These are phyloP conservation scores for Helicocarpus griseus DNA, from an alignment of 2,329 filamentous ascomycete species.

Conservation along the genomic window DNA sequence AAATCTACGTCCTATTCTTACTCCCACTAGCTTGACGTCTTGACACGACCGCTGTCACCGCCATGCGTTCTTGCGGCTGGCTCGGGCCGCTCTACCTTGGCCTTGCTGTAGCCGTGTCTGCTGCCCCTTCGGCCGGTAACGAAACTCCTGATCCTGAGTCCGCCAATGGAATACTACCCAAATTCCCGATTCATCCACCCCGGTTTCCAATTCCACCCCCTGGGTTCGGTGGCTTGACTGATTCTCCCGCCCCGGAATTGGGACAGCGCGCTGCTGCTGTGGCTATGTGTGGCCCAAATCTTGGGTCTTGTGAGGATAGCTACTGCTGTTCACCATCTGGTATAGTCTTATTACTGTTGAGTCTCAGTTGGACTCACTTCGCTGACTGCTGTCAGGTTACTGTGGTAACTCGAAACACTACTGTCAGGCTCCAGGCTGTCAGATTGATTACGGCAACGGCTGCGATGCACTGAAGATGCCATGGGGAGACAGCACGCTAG, in stretches of 20 bases:
- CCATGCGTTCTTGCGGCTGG: neutral
- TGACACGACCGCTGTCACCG: neutral
- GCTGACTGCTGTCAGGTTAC: slow-evolving; percentile 23
- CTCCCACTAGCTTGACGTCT: no score
- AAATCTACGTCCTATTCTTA: no score
- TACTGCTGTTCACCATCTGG: slow-evolving; percentile 32
- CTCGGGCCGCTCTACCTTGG: neutral
- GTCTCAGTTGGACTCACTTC: neutral
- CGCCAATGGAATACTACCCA: neutral
- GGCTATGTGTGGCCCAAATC: slow-evolving; percentile 25
- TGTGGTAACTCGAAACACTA: slow-evolving; percentile 28
- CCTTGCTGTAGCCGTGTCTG: neutral
- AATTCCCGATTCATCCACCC: slow-evolving; percentile 7
- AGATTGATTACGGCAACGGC: slow-evolving; percentile 26
- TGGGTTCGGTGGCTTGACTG: slow-evolving; percentile 6
- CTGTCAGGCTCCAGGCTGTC: slow-evolving; percentile 32
- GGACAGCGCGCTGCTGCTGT: slow-evolving; percentile 1
- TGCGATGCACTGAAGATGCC: slow-evolving; percentile 30
- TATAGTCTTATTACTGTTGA: slow-evolving; percentile 10
- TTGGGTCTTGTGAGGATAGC: slow-evolving; percentile 24
- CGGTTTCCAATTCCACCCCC: slow-evolving; percentile 6
- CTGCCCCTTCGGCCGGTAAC: neutral
- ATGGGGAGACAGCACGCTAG: slow-evolving; percentile 24
- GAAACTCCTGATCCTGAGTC: neutral
- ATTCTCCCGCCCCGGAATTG: neutral